Conservation (phyloP, 768 basidiomycete genomes). For the Naganishia antarctica region DNA sequence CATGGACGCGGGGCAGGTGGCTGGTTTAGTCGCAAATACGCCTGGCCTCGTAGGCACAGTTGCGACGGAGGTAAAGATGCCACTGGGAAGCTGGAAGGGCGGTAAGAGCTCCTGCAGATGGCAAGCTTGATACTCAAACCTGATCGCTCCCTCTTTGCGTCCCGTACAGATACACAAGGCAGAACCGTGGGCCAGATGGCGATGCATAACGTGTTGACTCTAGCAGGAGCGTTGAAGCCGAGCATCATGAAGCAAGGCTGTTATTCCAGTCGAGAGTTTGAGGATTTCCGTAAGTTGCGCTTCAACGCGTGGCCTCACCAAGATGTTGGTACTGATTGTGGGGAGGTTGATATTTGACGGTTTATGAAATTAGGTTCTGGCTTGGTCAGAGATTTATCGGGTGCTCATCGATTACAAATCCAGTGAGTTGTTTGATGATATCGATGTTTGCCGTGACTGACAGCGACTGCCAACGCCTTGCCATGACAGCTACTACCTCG, state of each 20-base stretch:
- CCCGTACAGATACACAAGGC: neutral
- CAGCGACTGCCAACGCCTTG: too few relatives aligned
- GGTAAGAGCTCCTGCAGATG: neutral
- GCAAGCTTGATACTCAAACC: too few relatives aligned
- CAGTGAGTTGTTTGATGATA: neutral
- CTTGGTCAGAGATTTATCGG: constrained; percentile 7
- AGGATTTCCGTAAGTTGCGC: neutral
- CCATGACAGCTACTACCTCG: neutral
- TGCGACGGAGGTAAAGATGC: neutral
- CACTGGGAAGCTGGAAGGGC: neutral
- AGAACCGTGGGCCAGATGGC: constrained; percentile 1
- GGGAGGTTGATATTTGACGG: neutral
- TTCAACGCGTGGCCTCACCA: too few relatives aligned
- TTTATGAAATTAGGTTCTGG: neutral
- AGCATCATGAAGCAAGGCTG: constrained; percentile 2
- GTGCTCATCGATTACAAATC: neutral
- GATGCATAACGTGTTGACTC: neutral
- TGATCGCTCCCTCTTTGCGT: neutral
- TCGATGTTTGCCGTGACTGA: too few relatives aligned
- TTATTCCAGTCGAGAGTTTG: constrained; percentile 11
- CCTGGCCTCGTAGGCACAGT: neutral
- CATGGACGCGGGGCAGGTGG: constrained; percentile 2
- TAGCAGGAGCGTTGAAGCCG: constrained; percentile 3
- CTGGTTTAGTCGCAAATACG: constrained; percentile 7
- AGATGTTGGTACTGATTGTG: neutral